phyloP scores from a whole-genome alignment of 2,329 filamentous ascomycete species.

The Diaporthe caulivora region DNA sequence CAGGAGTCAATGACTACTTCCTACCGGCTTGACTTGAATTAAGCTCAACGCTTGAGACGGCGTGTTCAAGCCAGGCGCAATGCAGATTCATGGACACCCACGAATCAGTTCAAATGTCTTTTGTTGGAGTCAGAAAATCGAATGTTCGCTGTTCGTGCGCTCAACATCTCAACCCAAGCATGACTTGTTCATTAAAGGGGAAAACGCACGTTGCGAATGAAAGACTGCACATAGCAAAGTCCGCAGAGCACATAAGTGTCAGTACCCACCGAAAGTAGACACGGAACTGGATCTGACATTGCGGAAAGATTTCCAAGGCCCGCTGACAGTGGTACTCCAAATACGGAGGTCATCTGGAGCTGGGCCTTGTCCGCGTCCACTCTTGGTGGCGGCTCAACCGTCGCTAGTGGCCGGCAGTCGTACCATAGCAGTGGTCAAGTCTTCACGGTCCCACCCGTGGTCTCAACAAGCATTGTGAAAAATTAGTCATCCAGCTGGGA shows the following conservation, averaged over 20 bases:
- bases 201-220: not conserved
- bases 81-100: not conserved
- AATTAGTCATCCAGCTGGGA: not conserved
- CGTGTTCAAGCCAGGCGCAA: not conserved
- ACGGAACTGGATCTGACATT: not conserved
- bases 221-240: too few species aligned
- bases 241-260: not conserved
- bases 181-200: not conserved
- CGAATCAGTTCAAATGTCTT: constrained; percentile 1
- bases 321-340: not conserved
- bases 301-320: not conserved
- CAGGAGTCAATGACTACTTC: constrained; percentile 5
- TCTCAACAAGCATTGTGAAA: not conserved
- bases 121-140: not conserved
- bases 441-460: not conserved
- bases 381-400: not conserved
- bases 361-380: too few species aligned
- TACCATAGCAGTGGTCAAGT: not conserved
- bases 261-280: not conserved
- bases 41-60: constrained; percentile 9
- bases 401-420: not conserved
- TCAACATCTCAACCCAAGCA: not conserved
- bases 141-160: too few species aligned
- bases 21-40: not conserved
- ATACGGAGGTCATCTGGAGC: too few species aligned